These are phyloP conservation scores for Lactarius hatsudake DNA, from an alignment of 768 basidiomycete species.

Conservation along the genomic window DNA sequence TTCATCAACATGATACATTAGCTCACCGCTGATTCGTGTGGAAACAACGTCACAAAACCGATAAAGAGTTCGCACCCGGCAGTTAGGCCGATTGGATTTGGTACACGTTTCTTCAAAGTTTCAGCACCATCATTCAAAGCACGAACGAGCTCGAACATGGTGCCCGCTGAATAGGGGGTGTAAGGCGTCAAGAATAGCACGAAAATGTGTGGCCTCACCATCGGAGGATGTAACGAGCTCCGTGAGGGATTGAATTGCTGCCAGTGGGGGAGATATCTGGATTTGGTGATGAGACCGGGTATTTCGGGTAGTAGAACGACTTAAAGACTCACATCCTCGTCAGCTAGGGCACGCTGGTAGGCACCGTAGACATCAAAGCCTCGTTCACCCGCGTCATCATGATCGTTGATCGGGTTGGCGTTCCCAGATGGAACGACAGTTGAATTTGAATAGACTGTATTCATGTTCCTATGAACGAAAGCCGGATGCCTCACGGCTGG, in stretches of 20 bases:
- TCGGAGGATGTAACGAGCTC: conserved; percentile 77
- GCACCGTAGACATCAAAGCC: conserved; percentile 48
- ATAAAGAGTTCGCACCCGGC: conserved; percentile 92
- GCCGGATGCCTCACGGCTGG: background rate
- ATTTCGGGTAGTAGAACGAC: background rate
- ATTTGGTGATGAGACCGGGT: conserved; percentile 11
- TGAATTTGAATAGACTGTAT: conserved; percentile 14
- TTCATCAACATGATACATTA: conserved; percentile 22
- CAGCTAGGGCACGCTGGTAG: conserved; percentile 57
- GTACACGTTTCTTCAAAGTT: conserved; percentile 54
- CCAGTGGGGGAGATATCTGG: conserved; percentile 78
- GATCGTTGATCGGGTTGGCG: background rate
- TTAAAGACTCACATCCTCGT: conserved; percentile 57
- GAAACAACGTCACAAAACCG: conserved; percentile 81
- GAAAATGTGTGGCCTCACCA: conserved; percentile 44
- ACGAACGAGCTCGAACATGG: conserved; percentile 89
- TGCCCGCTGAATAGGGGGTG: conserved; percentile 55
- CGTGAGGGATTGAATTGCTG: conserved; percentile 83
- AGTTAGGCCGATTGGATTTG: conserved; percentile 79
- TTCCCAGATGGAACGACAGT: conserved; percentile 2
- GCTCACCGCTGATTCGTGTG: conserved; percentile 76
- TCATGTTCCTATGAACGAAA: conserved; percentile 13
- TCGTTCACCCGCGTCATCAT: conserved; percentile 3
- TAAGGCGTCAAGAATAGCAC: conserved; percentile 14
- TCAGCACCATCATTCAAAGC: conserved; percentile 76